phyloP scores from a whole-genome alignment of 1,284 basidiomycete genomes.

The Anthracocystis walkeri region DNA sequence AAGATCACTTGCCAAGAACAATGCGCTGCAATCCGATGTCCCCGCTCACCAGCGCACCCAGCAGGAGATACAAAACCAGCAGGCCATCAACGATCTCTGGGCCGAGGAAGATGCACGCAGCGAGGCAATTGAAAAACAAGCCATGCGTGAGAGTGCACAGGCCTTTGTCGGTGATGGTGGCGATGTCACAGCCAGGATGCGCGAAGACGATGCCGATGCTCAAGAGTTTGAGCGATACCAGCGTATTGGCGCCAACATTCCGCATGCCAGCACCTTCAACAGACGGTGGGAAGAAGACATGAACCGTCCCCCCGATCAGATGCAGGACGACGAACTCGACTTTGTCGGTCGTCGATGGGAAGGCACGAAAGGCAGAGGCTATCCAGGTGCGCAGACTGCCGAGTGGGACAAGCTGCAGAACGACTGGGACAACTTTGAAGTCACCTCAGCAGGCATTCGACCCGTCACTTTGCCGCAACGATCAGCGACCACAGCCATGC shows the following conservation, averaged over 20 bases:
- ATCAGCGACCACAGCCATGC: constrained; percentile 18
- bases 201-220: constrained; percentile 64
- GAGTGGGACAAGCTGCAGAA: constrained; percentile 80
- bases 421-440: constrained; percentile 78
- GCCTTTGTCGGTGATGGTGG: constrained; percentile 64
- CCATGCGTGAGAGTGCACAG: constrained; percentile 28
- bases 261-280: constrained; percentile 45
- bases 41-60: constrained; percentile 12
- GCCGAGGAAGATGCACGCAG: constrained; percentile 66
- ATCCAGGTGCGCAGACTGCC: constrained; percentile 59
- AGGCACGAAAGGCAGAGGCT: constrained; percentile 57
- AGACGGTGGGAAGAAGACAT: constrained; percentile 57
- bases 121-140: constrained; percentile 42
- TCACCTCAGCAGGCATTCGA: constrained; percentile 44
- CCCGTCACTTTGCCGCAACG: constrained; percentile 43
- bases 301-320: constrained; percentile 25
- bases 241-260: constrained; percentile 50
- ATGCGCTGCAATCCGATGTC: constrained; percentile 17
- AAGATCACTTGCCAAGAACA: constrained; percentile 24
- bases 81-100: constrained; percentile 59
- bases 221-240: constrained; percentile 60
- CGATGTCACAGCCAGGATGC: constrained; percentile 58
- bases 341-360: constrained; percentile 68
- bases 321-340: constrained; percentile 67
- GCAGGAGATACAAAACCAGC: constrained; percentile 36